A percentile compares a stretch with the other conserved stretches of the same genome.
phyloP scores from a whole-genome alignment of 345 rosid genomes.

The Clarkia xantiana region DNA sequence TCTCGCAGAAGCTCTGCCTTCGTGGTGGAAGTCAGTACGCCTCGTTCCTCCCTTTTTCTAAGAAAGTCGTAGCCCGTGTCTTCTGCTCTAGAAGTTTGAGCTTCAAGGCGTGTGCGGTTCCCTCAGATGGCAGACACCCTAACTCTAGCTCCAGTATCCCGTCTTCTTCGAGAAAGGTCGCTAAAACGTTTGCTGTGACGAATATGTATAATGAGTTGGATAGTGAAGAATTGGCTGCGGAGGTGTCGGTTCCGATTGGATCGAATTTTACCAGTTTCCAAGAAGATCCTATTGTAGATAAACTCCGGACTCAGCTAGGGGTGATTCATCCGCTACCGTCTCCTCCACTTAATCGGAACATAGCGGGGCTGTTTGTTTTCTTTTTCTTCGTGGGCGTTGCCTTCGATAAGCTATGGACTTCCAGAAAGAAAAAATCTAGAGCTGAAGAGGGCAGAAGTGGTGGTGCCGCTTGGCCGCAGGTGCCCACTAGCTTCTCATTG shows the following conservation, averaged over 20 bases:
- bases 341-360: constrained; percentile 52
- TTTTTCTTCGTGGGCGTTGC: constrained; percentile 86
- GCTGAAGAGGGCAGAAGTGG: constrained; percentile 12
- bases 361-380: constrained; percentile 49
- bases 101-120: constrained; percentile 26
- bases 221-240: constrained; percentile 18
- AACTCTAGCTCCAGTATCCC: constrained; percentile 20
- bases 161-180: constrained; percentile 17
- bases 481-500: constrained; percentile 63
- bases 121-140: constrained; percentile 12
- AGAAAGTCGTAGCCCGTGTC: constrained; percentile 1
- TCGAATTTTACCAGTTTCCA: constrained; percentile 42
- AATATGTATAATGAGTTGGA: constrained; percentile 40
- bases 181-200: constrained; percentile 24
- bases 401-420: constrained; percentile 81
- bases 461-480: constrained; percentile 51
- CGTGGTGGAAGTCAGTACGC: constrained; percentile 11
- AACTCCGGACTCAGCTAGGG: constrained; percentile 82
- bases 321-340: constrained; percentile 80
- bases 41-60: constrained; percentile 9
- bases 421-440: constrained; percentile 32
- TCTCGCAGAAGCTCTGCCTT: constrained; percentile 15
- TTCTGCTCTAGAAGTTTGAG: constrained; percentile 11
- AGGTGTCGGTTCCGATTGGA: constrained; percentile 26
- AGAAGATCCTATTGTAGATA: constrained; percentile 75